A percentile compares a stretch with the other conserved stretches of the same genome.
phyloP scores from a whole-genome alignment of 208 protist genomes.

The Acanthamoeba royreba region DNA sequence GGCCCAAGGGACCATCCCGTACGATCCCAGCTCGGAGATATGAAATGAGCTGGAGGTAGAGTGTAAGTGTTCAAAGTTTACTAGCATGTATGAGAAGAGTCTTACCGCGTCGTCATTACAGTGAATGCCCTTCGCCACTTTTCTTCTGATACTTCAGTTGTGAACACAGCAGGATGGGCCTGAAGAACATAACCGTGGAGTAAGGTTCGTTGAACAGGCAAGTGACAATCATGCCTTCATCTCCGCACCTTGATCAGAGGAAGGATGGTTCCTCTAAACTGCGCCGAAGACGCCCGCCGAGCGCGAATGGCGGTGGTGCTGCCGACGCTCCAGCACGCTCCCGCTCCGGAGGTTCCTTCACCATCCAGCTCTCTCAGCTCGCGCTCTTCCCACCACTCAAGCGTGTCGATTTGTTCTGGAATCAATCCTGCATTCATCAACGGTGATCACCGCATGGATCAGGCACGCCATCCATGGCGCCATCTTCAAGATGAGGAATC shows the following conservation, averaged over 20 bases:
- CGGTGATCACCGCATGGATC: too few relatives aligned
- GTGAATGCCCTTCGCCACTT: background rate
- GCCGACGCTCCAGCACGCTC: background rate
- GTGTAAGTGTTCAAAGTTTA: background rate
- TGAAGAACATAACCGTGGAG: background rate
- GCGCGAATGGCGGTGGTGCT: background rate
- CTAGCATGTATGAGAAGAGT: background rate
- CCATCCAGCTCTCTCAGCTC: background rate
- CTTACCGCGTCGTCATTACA: background rate
- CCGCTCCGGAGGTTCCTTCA: background rate
- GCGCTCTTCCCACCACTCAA: background rate
- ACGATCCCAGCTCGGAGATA: background rate
- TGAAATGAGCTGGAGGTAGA: background rate
- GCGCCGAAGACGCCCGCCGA: background rate
- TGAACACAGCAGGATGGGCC: background rate
- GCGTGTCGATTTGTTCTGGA: background rate
- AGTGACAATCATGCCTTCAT: background rate
- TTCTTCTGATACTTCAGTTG: background rate
- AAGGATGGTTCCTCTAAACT: background rate
- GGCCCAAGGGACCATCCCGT: background rate
- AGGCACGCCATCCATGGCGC: background rate
- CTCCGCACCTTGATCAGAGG: background rate
- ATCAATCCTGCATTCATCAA: background rate
- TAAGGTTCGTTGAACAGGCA: background rate
- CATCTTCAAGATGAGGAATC: background rate